Base-by-base conservation (phyloP, 2,329 filamentous ascomycete species). In the Verticillium dahliae region DNA sequence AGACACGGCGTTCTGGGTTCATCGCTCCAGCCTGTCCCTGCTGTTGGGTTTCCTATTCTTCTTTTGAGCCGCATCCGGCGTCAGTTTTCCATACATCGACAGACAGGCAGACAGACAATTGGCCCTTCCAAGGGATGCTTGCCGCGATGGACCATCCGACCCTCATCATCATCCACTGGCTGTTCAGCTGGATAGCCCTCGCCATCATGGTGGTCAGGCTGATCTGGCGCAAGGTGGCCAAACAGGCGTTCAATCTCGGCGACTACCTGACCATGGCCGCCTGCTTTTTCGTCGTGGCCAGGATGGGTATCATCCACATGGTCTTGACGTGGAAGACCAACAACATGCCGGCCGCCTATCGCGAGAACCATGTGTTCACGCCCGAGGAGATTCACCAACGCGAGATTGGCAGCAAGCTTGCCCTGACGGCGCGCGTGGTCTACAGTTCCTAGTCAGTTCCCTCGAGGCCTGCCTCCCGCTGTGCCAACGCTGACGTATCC, bases 181-280 rank as follows among this genome's bases (percentile, higher is more conserved):
- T 67, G 11, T 69, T 71, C 38, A 69, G 65, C 62, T 67, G 65
- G 58, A 35, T 68, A 50, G 64, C 68, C 6, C 54, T 71, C 55
- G 10, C 62, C 11, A 57, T 70, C 60, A 71, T 71, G 65, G 57
- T 33, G 2, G 15, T 45, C 1, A 58, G 69, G 39, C 61, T 71
- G 37, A 54, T 64, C 18, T 67, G 66, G 60, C 65, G 62, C 18
- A 69, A 64, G 52, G 34, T 65, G 10, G 57, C 61, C 27, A 64
- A 58, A 15, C 68, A 70, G 41, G 34, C 63, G 2, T 68, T 63
- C 45, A 62, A 64, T 27, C n/a, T 59, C 11, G 66, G 64, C 45
- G 69, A 71, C 58, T 70, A 62, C 57, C 58, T 69, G 59, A 69
- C 65, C 35, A 76, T 80, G 75, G 78, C 76, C 60, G 72, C 74